A percentile compares a stretch with the other conserved stretches of the same genome.
These are phyloP conservation scores for Antrodiella citrinella DNA, from an alignment of 768 basidiomycete genomes.

Conservation along the genomic window DNA sequence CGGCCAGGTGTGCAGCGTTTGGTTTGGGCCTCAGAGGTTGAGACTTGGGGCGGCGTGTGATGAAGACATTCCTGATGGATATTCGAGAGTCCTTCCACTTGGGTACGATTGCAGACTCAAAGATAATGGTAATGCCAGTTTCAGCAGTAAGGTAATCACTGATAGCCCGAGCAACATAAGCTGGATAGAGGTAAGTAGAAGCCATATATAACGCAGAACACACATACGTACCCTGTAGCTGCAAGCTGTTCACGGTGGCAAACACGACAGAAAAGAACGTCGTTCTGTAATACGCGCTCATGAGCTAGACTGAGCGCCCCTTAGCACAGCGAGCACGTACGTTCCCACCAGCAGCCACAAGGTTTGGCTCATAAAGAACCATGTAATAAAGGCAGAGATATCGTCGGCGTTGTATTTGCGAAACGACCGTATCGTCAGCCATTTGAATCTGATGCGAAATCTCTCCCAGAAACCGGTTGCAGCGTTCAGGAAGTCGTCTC, in stretches of 20 bases:
- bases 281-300: constrained; percentile 44
- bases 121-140: constrained; percentile 90
- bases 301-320: background rate
- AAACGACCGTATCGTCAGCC: constrained; percentile 94
- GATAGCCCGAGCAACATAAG: constrained; percentile 77
- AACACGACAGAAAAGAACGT: constrained; percentile 95
- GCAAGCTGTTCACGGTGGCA: constrained; percentile 79
- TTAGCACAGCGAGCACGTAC: constrained; percentile 36
- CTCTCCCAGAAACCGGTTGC: constrained; percentile 90
- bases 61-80: constrained; percentile 94
- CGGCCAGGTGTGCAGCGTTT: constrained; percentile 40
- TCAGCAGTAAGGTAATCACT: constrained; percentile 91
- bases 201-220: constrained; percentile 7
- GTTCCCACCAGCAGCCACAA: constrained; percentile 95
- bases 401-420: constrained; percentile 95
- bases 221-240: constrained; percentile 60
- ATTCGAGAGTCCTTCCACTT: constrained; percentile 95
- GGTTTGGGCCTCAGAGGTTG: constrained; percentile 7
- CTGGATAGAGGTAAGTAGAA: too few relatives aligned
- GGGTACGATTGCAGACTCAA: constrained; percentile 96
- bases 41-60: constrained; percentile 65
- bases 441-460: constrained; percentile 85
- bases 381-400: constrained; percentile 91
- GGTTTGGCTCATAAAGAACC: constrained; percentile 94
- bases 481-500: constrained; percentile 82